Conservation (phyloP, 352 stramenopile species). For the Phytophthora tentaculata region DNA sequence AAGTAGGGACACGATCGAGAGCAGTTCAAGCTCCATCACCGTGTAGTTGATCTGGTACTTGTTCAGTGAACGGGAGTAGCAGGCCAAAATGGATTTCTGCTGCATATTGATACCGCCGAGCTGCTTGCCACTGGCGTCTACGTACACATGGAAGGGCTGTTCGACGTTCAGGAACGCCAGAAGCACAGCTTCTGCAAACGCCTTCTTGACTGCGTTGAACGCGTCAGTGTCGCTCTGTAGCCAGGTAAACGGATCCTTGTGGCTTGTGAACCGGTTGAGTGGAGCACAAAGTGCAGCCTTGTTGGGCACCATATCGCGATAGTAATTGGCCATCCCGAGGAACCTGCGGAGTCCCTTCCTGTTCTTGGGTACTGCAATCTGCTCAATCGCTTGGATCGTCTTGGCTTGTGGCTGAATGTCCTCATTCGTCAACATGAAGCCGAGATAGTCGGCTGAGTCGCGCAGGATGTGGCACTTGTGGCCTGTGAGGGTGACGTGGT, state of each 20-base stretch:
- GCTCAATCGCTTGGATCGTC: background rate
- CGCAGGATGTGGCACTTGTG: background rate
- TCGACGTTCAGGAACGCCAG: constrained; percentile 1
- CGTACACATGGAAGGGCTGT: background rate
- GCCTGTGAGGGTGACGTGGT: background rate
- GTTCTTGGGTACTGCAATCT: constrained; percentile 1
- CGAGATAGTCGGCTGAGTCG: background rate
- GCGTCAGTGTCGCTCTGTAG: background rate
- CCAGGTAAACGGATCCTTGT: background rate
- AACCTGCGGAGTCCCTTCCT: background rate
- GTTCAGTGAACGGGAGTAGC: constrained; percentile 9
- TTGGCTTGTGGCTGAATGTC: background rate
- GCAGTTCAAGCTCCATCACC: background rate
- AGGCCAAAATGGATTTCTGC: background rate
- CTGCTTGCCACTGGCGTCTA: background rate
- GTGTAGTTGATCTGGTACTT: constrained; percentile 1
- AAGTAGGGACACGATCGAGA: constrained; percentile 1
- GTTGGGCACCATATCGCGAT: background rate
- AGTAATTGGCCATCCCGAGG: background rate
- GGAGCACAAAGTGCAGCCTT: background rate
- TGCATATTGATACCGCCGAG: background rate
- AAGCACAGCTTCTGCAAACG: background rate
- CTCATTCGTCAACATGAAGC: background rate
- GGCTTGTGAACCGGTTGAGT: background rate
- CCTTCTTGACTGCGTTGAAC: background rate